Evolutionary conservation across 805 yeast species (phyloP), one percentile per base, ranked within the genome.

Genomic region (Saturnispora saitoi): DNA sequence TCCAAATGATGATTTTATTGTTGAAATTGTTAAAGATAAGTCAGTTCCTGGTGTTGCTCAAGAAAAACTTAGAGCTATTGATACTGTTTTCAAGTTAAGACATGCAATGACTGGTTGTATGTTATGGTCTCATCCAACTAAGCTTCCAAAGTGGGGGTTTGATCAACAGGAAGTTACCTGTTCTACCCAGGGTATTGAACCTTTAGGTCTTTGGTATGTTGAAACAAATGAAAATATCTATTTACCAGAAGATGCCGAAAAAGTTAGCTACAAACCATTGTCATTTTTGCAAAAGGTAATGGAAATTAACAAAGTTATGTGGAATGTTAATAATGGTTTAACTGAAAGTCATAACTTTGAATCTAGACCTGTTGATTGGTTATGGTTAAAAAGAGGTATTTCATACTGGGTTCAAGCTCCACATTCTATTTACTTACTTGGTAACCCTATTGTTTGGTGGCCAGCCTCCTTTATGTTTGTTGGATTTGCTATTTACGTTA

Each of bases 371-470:
- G 67, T 68, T 48, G 72, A 80, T 24, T 86, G 95, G 95, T 90
- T 93, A 49, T 67, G 81, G 29, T 70, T 86, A 52, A 58, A 69
- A 43, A 78, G 95, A 68, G 95, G 95, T 66, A 85, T 86, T 59
- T 82, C 83, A 63, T 86, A 86, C 68, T 86, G 95, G 95, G 73
- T 78, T 51, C 67, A 73, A 54, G 76, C 71, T 51, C 56, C 59
- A 30, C 50, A 49, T 24, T 86, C 80, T 62, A 73, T 86, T 37
- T 86, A 86, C 60, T 68, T 86, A 50, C 58, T 86, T 19, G 95
- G 95, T 66, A 86, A 86, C 59, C 86, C 87, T n/a, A 72, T 81
- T 41, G 69, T 77, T 28, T 86, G 95, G 95, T 86, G 87, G 87
- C 61, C 82, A 5, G 73, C 79, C 14, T 68, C 89, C 14, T 68